These are phyloP conservation scores for Backusella sp. DNA, from an alignment of 192 early-diverging fungal genomes.

Conservation along the genomic window DNA sequence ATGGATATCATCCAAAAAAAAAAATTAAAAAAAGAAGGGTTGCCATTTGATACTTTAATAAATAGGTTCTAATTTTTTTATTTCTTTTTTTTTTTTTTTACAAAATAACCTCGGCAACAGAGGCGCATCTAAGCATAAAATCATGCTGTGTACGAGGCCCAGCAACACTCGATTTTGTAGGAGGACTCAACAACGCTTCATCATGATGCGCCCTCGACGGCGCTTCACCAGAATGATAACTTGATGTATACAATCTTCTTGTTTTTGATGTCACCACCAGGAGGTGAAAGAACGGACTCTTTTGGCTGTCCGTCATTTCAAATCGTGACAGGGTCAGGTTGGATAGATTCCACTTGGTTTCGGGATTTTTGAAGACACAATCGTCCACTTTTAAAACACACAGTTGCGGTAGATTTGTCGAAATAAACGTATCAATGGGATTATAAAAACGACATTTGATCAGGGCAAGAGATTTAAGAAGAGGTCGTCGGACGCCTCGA, in stretches of 20 bases:
- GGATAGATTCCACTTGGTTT: not conserved
- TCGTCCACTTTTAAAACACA: not conserved
- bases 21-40: no score
- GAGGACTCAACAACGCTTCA: not conserved
- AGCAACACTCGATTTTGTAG: not conserved
- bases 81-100: not conserved
- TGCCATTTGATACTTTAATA: no score
- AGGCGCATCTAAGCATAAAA: not conserved
- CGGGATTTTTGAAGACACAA: not conserved
- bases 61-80: no score
- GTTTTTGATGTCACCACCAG: not conserved
- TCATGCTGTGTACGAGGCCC: not conserved
- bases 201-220: not conserved
- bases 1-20: no score
- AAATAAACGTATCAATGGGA: not conserved
- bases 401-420: not conserved
- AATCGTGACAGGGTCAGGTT: not conserved
- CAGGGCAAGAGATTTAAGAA: not conserved
- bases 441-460: not conserved
- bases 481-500: not conserved
- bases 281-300: not conserved
- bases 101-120: not conserved
- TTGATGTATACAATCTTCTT: not conserved
- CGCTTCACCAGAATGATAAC: not conserved
- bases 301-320: not conserved